These are phyloP conservation scores for Rehmannia glutinosa DNA, from an alignment of 257 asterid genomes.

Conservation along the genomic window DNA sequence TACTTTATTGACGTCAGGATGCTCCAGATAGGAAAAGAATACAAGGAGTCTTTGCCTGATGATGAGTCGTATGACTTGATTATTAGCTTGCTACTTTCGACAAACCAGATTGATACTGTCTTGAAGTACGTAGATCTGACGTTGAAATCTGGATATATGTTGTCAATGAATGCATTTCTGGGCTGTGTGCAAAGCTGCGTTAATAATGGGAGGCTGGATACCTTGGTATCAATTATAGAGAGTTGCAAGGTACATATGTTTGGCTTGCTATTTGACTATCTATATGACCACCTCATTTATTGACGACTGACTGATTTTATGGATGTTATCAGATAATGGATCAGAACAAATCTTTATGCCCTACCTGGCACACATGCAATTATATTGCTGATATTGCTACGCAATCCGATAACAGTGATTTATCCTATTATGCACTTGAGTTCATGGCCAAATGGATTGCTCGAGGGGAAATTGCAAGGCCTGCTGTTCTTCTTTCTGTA, in stretches of 20 bases:
- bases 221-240: slow-evolving; percentile 69
- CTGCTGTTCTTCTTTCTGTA: slow-evolving; percentile 49
- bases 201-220: slow-evolving; percentile 53
- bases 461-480: slow-evolving; percentile 61
- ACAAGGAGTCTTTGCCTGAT: slow-evolving; percentile 79
- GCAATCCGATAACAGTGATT: slow-evolving; percentile 58
- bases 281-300: slow-evolving; percentile 1
- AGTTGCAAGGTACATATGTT: slow-evolving; percentile 71
- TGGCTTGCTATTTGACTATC: slow-evolving; percentile 7
- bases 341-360: slow-evolving; percentile 66
- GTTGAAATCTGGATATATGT: slow-evolving; percentile 56
- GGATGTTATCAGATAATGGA: slow-evolving; percentile 69
- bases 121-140: slow-evolving; percentile 55
- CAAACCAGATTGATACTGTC: slow-evolving; percentile 56
- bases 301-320: slow-evolving; percentile 12
- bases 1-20: slow-evolving; percentile 62
- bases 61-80: slow-evolving; percentile 76
- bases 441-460: slow-evolving; percentile 79
- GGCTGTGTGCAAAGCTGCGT: slow-evolving; percentile 50
- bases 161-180: slow-evolving; percentile 51
- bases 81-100: slow-evolving; percentile 50
- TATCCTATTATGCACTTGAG: slow-evolving; percentile 59
- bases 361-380: slow-evolving; percentile 71
- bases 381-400: slow-evolving; percentile 63
- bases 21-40: slow-evolving; percentile 59